Evolutionary conservation across 2,329 filamentous ascomycete species (phyloP).

Genomic region (Fusarium liriodendri): DNA sequence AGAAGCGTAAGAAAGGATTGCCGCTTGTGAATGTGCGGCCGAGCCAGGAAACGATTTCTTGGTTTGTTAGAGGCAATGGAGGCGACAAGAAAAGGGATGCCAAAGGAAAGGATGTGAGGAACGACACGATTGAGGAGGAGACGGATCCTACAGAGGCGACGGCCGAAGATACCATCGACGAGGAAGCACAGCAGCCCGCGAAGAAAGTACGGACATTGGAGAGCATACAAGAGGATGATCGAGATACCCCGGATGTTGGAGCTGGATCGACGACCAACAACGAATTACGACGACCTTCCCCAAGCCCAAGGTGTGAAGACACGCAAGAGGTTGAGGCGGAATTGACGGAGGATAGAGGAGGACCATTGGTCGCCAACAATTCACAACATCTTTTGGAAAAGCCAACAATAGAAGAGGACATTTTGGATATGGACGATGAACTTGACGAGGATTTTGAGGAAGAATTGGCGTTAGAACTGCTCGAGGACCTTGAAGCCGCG

Average conservation of each 20-base stretch:
- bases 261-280: not conserved
- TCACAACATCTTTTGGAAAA: not conserved
- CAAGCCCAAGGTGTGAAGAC: not conserved
- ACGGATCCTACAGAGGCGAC: not conserved
- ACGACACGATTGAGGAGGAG: slow-evolving; percentile 6
- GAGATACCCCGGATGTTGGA: slow-evolving; percentile 2
- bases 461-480: slow-evolving; percentile 41
- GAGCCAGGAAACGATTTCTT: slow-evolving; percentile 68
- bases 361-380: not conserved
- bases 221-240: slow-evolving; percentile 23
- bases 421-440: slow-evolving; percentile 37
- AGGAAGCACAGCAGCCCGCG: not conserved
- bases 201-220: slow-evolving; percentile 19
- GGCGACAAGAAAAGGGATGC: slow-evolving; percentile 46
- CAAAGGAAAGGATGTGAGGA: slow-evolving; percentile 28
- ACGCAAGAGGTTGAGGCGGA: not conserved
- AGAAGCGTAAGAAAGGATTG: slow-evolving; percentile 62
- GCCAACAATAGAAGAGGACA: not conserved
- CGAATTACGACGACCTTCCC: not conserved
- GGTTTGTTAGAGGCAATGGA: slow-evolving; percentile 59
- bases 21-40: slow-evolving; percentile 66
- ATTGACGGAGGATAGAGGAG: not conserved
- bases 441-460: slow-evolving; percentile 42
- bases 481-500: slow-evolving; percentile 36
- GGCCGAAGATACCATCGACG: not conserved